phyloP scores from a whole-genome alignment of 2,329 filamentous ascomycete species.

The Ophiostoma montium region DNA sequence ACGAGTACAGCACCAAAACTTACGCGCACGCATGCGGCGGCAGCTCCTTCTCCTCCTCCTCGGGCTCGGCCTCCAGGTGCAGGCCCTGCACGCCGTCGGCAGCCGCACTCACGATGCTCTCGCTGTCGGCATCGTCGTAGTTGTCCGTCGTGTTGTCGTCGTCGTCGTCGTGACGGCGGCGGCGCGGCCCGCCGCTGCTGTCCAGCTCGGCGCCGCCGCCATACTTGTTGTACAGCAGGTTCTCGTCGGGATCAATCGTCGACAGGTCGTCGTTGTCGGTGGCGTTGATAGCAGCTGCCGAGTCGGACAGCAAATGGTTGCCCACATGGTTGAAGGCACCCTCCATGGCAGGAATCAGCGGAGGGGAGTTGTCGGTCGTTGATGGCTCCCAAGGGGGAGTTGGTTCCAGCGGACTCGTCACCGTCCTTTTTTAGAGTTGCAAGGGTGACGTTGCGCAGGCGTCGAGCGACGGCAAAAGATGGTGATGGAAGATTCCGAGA shows the following conservation, averaged over 20 bases:
- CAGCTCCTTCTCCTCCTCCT: conserved; percentile 79
- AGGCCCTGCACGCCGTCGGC: conserved; percentile 60
- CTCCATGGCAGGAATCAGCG: conserved; percentile 45
- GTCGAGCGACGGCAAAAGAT: not conserved
- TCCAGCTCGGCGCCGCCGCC: conserved; percentile 37
- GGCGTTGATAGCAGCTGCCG: conserved; percentile 75
- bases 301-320: conserved; percentile 76
- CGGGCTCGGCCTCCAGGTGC: conserved; percentile 35
- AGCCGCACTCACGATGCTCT: conserved; percentile 65
- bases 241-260: conserved; percentile 63
- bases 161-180: conserved; percentile 56
- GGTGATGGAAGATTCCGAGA: not conserved
- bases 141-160: conserved; percentile 80
- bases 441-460: not conserved
- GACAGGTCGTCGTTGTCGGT: conserved; percentile 62
- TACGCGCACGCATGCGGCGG: conserved; percentile 93
- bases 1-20: conserved; percentile 25
- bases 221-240: conserved; percentile 59
- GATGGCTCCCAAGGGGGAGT: not conserved
- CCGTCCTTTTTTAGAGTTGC: not conserved
- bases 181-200: conserved; percentile 17
- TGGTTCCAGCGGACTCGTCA: not conserved
- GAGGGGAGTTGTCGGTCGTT: not conserved
- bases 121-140: conserved; percentile 68
- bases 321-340: conserved; percentile 69